Base-by-base conservation (phyloP, 345 rosid species). In the Adansonia digitata region DNA sequence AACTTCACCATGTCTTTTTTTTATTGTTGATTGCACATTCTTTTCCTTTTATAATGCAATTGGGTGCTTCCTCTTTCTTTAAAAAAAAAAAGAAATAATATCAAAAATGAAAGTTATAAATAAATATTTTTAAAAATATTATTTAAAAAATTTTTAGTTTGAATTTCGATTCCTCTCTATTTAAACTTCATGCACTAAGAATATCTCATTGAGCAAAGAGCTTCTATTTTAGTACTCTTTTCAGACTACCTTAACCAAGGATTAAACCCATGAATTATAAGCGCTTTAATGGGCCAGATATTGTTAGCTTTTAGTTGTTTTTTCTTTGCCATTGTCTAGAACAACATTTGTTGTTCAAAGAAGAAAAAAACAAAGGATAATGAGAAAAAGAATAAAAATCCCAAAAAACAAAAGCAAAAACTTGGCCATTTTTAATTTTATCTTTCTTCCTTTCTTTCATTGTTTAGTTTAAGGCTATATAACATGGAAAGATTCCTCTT, bases 401-500 rank as follows among this genome's bases (percentile, higher is more conserved):
- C 10, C 14, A n/a, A n/a, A n/a, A n/a, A 42, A 27, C 24, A 53
- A 10, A 5, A 24, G 22, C 4, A 46, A 27, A 45, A 46, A 18
- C 0, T 35, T 61, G 14, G 48, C 27, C 3, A 71, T 3, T 39
- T 55, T 73, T 72, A 73, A 76, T 77, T 51, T 48, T 76, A 55
- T 52, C 65, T 68, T 5, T 55, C 31, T 56, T 15, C 60, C 60
- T 76, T 52, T 11, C 61, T 53, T 9, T 59, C 22, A 69, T 63
- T 75, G 56, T 51, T 75, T 43, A 51, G 53, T 60, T 73, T n/a
- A n/a, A 62, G 27, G 31, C 78, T 53, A 76, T 56, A 26, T 77
- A 90, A 90, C 91, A 84, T 91, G 95, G 84, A 74, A 87, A 89
- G 95, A 91, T 91, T 86, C 95, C 83, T 75, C 77, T 71, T 51